Base-by-base conservation (phyloP, 805 yeast species). In the Priceomyces medius region DNA sequence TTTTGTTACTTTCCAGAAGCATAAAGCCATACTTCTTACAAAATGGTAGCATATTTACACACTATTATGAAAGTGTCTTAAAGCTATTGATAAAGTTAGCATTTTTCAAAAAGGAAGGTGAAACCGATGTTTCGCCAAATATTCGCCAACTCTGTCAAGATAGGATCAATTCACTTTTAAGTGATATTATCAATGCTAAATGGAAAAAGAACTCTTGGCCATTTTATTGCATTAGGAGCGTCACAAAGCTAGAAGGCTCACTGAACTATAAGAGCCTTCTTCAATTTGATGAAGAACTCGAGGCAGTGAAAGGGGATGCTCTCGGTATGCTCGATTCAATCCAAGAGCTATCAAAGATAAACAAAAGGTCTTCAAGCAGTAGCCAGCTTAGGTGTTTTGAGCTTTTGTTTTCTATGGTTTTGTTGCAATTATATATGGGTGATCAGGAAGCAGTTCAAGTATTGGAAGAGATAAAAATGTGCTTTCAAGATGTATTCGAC, bases 391-490 rank as follows among this genome's bases (percentile, higher is more conserved):
- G 68, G 43, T 84, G 88, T 32, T 83, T 91, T 54, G 95, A 88
- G 59, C 65, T 87, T 27, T 66, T 91, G 34, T 77, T 86, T 42
- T 83, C 96, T 0, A 79, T 86, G 76, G 83, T 83, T 3, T 61
- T 89, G 17, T 56, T 91, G 10, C 96, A 88, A 58, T 70, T 90
- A 24, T 89, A 82, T 55, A 68, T 81, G 41, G 95, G 90, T 18
- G 88, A 78, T 49, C 69, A 81, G 4, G 97, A 91, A 45, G 83
- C 96, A 0, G 77, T 85, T 5, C 71, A 79, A 24, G 80, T 88
- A 13, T 68, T 91, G 27, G 81, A 80, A 20, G 98, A 91, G 56
- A 63, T 91, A 37, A 77, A 77, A 42, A 61, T 73, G 19, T 82
- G 87, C 46, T 85, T 79, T 54, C 71, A 71, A 21, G 71, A 68